phyloP scores from a whole-genome alignment of 2,329 filamentous ascomycete species.

The Exophiala sideris region DNA sequence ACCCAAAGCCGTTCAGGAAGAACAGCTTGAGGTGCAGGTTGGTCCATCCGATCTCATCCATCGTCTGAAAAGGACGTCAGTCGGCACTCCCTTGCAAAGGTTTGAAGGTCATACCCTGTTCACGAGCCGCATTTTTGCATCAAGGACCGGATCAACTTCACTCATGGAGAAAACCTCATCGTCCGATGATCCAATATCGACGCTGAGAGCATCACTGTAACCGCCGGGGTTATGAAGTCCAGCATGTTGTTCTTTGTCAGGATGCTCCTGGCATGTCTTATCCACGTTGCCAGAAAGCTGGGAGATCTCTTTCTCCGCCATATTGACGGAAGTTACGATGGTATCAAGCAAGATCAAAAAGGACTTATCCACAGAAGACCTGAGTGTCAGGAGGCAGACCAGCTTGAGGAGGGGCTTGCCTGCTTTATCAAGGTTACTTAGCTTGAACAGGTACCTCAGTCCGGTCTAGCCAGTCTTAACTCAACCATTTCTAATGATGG shows the following conservation, averaged over 20 bases:
- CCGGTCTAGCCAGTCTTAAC: neutral
- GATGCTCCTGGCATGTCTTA: neutral
- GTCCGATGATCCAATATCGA: conserved; percentile 13
- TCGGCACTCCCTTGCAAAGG: neutral
- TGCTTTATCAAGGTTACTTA: neutral
- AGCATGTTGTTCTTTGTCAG: neutral
- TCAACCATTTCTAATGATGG: neutral
- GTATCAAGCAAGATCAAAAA: neutral
- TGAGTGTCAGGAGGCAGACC: neutral
- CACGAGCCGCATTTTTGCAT: conserved; percentile 39
- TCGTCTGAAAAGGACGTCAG: conserved; percentile 25
- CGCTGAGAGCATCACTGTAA: neutral
- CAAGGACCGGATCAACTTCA: conserved; percentile 36
- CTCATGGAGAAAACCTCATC: conserved; percentile 26
- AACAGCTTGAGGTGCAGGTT: conserved; percentile 59
- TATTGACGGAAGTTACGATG: neutral
- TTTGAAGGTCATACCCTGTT: conserved; percentile 29
- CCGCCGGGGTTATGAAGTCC: neutral
- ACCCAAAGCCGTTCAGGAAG: conserved; percentile 60
- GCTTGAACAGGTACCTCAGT: neutral
- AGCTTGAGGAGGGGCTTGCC: neutral
- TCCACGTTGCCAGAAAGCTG: neutral
- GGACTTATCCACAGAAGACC: neutral
- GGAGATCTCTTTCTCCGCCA: neutral
- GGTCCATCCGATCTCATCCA: conserved; percentile 61